Conservation (phyloP, 441 rosid genomes). For the Iberis amara region DNA sequence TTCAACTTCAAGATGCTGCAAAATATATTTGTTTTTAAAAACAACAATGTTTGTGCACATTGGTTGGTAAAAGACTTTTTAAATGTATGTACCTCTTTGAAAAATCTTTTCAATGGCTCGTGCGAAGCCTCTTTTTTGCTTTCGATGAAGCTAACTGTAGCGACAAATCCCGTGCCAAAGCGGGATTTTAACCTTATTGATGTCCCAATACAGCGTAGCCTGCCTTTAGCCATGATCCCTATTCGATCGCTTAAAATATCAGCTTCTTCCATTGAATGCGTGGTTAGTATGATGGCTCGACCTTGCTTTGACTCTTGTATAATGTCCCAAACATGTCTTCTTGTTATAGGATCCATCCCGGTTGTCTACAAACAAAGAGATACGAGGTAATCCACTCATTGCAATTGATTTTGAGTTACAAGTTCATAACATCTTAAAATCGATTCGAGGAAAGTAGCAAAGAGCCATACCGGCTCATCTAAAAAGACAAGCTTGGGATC, state of each 20-base stretch:
- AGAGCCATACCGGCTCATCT: conserved; percentile 94
- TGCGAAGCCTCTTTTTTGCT: conserved; percentile 32
- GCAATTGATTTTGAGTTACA: no score
- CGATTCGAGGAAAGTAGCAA: no score
- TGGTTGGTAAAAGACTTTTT: no score
- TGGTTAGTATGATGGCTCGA: conserved; percentile 72
- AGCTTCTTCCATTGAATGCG: conserved; percentile 97
- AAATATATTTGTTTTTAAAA: no score
- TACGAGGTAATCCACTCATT: no score
- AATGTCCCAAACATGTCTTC: conserved; percentile 93
- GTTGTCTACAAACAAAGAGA: conserved; percentile 51
- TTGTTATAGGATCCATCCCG: conserved; percentile 88
- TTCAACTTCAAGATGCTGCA: conserved; percentile 54
- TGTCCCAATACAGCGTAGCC: conserved; percentile 79
- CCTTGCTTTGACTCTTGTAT: conserved; percentile 80
- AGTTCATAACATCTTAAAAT: no score
- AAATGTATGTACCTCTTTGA: conserved; percentile 67
- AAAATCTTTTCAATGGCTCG: conserved; percentile 61
- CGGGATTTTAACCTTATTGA: conserved; percentile 79
- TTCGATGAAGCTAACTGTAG: conserved; percentile 64
- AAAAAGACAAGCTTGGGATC: conserved; percentile 81
- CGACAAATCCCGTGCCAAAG: conserved; percentile 78
- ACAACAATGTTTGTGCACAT: no score
- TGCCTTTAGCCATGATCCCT: conserved; percentile 95
- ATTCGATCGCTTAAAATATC: conserved; percentile 86